Percentiles rank a stretch among this genome's conserved stretches.
These are phyloP conservation scores for Plasmodium chabaudi DNA, from an alignment of 169 alveolate species.

Conservation along the genomic window DNA sequence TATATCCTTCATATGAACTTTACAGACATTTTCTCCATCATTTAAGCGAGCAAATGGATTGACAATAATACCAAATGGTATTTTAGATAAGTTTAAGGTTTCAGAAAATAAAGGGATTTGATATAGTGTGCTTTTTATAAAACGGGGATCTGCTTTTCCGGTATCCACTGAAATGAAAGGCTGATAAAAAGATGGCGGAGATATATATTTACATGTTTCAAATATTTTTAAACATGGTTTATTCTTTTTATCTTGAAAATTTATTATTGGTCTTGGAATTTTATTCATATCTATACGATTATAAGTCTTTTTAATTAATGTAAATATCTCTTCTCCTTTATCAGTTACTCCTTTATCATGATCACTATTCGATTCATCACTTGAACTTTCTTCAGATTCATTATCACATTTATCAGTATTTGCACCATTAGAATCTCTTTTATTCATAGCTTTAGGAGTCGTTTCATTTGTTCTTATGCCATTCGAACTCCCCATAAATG, in stretches of 20 bases:
- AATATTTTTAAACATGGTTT: constrained; percentile 38
- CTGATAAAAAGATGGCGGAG: constrained; percentile 72
- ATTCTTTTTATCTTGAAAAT: constrained; percentile 38
- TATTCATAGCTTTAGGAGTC: neutral
- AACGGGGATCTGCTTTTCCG: constrained; percentile 79
- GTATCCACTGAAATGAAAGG: constrained; percentile 75
- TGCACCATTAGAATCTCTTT: neutral
- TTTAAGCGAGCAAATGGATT: constrained; percentile 84
- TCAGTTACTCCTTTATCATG: constrained; percentile 38
- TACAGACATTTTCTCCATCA: constrained; percentile 76
- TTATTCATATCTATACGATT: constrained; percentile 72
- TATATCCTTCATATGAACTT: constrained; percentile 78
- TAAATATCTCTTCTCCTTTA: constrained; percentile 57
- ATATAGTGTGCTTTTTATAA: constrained; percentile 78
- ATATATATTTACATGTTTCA: constrained; percentile 68
- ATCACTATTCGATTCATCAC: constrained; percentile 55
- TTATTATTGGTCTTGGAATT: constrained; percentile 66
- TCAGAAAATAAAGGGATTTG: constrained; percentile 82
- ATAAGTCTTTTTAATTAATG: constrained; percentile 47
- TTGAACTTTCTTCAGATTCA: constrained; percentile 53
- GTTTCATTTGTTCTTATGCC: neutral
- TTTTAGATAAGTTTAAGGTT: constrained; percentile 74
- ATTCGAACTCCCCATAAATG: too few relatives aligned
- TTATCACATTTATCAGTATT: constrained; percentile 13
- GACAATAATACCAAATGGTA: constrained; percentile 83